These are phyloP conservation scores for Globisporangium radiosum DNA, from an alignment of 352 stramenopile genomes.

Conservation along the genomic window DNA sequence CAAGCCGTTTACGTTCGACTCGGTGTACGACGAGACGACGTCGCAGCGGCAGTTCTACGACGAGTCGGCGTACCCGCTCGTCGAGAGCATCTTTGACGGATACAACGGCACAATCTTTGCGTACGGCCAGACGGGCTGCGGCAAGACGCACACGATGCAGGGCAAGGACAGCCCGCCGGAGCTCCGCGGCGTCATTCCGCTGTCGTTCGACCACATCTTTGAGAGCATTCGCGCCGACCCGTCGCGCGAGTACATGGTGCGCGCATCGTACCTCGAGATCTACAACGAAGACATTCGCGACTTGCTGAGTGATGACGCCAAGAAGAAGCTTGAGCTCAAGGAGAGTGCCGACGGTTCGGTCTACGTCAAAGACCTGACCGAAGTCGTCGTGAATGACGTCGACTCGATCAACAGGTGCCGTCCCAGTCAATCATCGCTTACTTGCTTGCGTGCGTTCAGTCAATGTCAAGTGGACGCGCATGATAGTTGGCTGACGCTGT, in stretches of 20 bases:
- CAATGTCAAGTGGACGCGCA: neutral
- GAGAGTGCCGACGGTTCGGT: conserved; percentile 75
- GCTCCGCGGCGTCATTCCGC: conserved; percentile 72
- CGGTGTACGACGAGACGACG: conserved; percentile 84
- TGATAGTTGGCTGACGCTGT: neutral
- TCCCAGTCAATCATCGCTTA: neutral
- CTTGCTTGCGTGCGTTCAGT: neutral
- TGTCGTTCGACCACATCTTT: conserved; percentile 86
- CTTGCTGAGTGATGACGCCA: conserved; percentile 71
- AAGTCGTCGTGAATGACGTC: conserved; percentile 70
- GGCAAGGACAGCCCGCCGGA: conserved; percentile 68
- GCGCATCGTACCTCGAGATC: conserved; percentile 91
- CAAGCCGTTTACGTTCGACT: conserved; percentile 89
- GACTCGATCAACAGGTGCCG: conserved; percentile 63
- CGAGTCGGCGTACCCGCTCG: conserved; percentile 77
- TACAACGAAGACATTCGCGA: conserved; percentile 95
- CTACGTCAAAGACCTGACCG: conserved; percentile 88
- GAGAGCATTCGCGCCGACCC: conserved; percentile 73
- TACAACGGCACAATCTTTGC: conserved; percentile 92
- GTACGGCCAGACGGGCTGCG: conserved; percentile 83
- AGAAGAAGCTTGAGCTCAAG: conserved; percentile 82
- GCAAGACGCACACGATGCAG: conserved; percentile 86
- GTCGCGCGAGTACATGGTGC: conserved; percentile 73
- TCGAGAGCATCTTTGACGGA: conserved; percentile 88
- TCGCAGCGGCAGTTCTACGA: conserved; percentile 85